A percentile compares a stretch with the other conserved stretches of the same genome.
Evolutionary conservation across 1,284 basidiomycete species (phyloP).

Genomic region (Grifola frondosa): DNA sequence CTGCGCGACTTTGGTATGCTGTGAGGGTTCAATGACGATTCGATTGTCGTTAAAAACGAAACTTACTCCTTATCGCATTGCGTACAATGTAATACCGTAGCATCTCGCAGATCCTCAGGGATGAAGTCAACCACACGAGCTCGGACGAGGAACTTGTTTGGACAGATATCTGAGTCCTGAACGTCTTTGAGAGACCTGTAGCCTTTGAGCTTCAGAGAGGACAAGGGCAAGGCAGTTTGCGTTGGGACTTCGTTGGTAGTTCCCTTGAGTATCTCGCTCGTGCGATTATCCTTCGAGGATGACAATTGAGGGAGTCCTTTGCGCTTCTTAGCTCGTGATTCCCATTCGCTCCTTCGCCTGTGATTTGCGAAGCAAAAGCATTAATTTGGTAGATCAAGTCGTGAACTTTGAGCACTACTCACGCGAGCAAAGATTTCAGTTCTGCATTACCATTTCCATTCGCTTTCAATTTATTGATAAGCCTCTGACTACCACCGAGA

Average conservation of each 20-base stretch:
- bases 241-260: background rate
- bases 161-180: conserved; percentile 31
- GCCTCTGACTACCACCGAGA: conserved; percentile 55
- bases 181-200: conserved; percentile 42
- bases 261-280: conserved; percentile 1
- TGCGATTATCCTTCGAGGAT: background rate
- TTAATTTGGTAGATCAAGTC: too few species aligned
- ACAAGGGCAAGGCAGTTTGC: background rate
- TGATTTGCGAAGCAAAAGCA: too few species aligned
- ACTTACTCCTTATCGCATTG: conserved; percentile 53
- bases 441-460: conserved; percentile 30
- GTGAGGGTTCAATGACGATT: background rate
- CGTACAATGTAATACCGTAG: conserved; percentile 47
- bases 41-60: background rate
- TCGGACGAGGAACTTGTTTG: conserved; percentile 43
- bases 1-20: conserved; percentile 45
- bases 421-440: conserved; percentile 32
- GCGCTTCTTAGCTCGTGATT: background rate
- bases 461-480: conserved; percentile 49
- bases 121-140: conserved; percentile 57
- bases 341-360: conserved; percentile 31
- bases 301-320: background rate
- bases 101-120: conserved; percentile 49
- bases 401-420: conserved; percentile 11
- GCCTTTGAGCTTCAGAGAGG: background rate